Evolutionary conservation across 805 yeast genomes (phyloP), one percentile per base, ranked within the genome.

Genomic region (Candida vaughaniae): DNA sequence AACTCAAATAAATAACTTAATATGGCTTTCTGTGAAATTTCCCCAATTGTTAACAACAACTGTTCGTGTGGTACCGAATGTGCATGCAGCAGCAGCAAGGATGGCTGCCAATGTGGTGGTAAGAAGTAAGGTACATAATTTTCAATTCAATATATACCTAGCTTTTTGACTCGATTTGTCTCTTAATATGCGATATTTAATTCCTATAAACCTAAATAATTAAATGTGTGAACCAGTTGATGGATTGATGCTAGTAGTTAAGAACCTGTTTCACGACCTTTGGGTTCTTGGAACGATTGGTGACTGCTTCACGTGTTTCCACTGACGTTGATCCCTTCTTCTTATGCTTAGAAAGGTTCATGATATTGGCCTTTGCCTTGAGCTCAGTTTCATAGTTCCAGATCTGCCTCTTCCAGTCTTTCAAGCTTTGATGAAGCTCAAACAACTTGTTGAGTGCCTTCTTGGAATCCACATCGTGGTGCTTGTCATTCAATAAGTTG

Each of bases 381-480:
- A 47, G 47, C 31, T 63, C 66, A 33, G 56, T 53, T 40, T 65
- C 64, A 34, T 48, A 56, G 33, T 70, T 75, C 82, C 82, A 77
- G 14, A 79, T 60, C 46, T 70, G 64, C 41, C 64, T 66, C 53
- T 79, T 79, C 82, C 82, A 77, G 27, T 67, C 66, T 14, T 73
- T 66, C 34, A 80, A 56, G 28, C 66, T 64, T 22, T 67, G 68
- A 53, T 79, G 85, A 56, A 79, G 51, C 34, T 70, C 70, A 49
- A 69, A 63, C 33, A 79, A 55, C 50, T 58, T 62, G 36, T 59
- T 49, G 54, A 73, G 40, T 56, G 58, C 27, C 49, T 45, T 54
- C 55, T 51, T 45, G 10, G 29, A 11, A n/a, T 35, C 31, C 33
- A 27, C 32, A 14, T 28, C 15, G n/a, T 10, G 31, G n/a, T 10